Evolutionary conservation across 169 alveolate species (phyloP), one percentile per base, ranked within the genome.

Genomic region (Eimeria necatrix): DNA sequence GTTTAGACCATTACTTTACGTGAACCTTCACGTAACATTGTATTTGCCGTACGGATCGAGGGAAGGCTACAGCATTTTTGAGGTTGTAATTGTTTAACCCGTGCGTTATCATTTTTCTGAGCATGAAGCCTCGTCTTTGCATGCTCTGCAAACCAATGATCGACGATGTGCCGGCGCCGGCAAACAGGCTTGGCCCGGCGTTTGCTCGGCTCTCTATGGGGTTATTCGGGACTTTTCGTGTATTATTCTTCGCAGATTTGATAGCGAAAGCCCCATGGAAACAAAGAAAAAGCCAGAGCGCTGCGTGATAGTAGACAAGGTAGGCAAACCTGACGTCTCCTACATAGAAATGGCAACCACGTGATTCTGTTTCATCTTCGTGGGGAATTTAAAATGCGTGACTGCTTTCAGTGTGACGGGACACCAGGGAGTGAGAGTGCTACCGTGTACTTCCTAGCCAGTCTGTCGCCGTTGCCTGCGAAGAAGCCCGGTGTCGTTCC

Each of bases 211-310:
- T 22, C 68, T 85, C 68, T 14, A 4, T 85, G 60, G 1, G 64
- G 6, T 22, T 73, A 9, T 73, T 46, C 2, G 53, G 24, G 53
- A 7, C 53, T 73, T 4, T 51, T 32, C 26, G 41, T 78, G 88
- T 16, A 10, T 85, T 32, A 22, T 5, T 49, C 24, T 6, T 22
- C 53, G 12, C 59, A 90, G 94, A 24, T 49, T 73, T 32, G 94
- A 90, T 53, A 32, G 24, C 89, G 94, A 90, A 48, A 52, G 89
- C 20, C 59, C 94, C 12, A 56, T 81, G 24, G 94, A 90, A 14
- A 20, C 53, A 84, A 90, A 90, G 78, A 48, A 41, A 61, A 90
- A 90, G 64, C 78, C 83, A 3, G 94, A 81, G n/a, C 94, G 94
- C 46, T 90, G 64, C 76, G 20, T 74, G 8, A 68, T 74, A 18